A percentile compares a stretch with the other conserved stretches of the same genome.
These are phyloP conservation scores for Pythium coloratum DNA, from an alignment of 352 stramenopile genomes.

Conservation along the genomic window DNA sequence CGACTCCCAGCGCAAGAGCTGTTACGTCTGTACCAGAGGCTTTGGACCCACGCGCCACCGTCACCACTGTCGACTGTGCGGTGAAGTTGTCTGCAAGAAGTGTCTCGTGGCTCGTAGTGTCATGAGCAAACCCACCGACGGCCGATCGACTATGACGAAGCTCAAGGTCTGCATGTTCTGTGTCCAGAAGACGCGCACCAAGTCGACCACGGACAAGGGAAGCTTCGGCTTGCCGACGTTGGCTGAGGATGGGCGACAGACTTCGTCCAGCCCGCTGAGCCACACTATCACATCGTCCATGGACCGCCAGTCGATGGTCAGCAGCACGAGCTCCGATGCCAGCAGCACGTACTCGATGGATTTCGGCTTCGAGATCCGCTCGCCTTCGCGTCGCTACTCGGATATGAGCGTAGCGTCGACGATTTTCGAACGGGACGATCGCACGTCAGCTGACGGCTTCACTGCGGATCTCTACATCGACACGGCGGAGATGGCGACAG, in stretches of 20 bases:
- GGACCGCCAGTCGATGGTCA: slow-evolving; percentile 14
- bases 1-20: slow-evolving; percentile 68
- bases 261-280: not conserved
- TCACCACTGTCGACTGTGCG: slow-evolving; percentile 79
- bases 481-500: slow-evolving; percentile 11
- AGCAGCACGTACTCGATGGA: slow-evolving; percentile 17
- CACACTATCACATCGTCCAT: slow-evolving; percentile 15
- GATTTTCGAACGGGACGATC: slow-evolving; percentile 7
- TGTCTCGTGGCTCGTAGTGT: slow-evolving; percentile 16
- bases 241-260: not conserved
- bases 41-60: slow-evolving; percentile 39
- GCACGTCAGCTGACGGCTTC: not conserved
- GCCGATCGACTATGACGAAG: slow-evolving; percentile 9
- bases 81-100: slow-evolving; percentile 62
- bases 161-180: slow-evolving; percentile 27
- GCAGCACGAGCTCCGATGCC: not conserved
- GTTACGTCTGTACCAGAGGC: slow-evolving; percentile 38
- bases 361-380: slow-evolving; percentile 14
- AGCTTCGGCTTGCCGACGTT: not conserved
- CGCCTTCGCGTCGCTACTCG: slow-evolving; percentile 13
- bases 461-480: slow-evolving; percentile 20
- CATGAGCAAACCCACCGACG: not conserved
- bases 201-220: not conserved
- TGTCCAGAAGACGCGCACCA: slow-evolving; percentile 22
- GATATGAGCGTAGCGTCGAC: slow-evolving; percentile 20